Percentiles rank a stretch among this genome's conserved stretches.
Conservation (phyloP, 2,329 filamentous ascomycete species). For the Orbilia blumenaviensis region DNA sequence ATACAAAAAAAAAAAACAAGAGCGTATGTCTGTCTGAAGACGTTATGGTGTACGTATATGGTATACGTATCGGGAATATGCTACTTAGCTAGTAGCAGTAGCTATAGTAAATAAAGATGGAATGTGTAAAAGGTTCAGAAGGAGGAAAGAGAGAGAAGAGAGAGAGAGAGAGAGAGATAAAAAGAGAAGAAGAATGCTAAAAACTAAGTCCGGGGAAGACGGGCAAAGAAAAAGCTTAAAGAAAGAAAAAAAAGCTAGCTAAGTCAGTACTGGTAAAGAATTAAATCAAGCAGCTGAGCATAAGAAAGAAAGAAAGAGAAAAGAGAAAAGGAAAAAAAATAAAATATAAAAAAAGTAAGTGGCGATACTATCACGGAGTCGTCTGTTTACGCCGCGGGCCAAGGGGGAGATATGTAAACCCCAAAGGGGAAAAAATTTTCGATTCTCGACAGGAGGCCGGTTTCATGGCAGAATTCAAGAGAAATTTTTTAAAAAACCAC, state of each 20-base stretch:
- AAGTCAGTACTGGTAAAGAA: no score
- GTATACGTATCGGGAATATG: no score
- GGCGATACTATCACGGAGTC: neutral
- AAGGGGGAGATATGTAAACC: slow-evolving; percentile 39
- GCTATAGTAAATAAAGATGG: slow-evolving; percentile 41
- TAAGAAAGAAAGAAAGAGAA: neutral
- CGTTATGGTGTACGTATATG: neutral
- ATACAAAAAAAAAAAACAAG: no score
- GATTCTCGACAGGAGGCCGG: slow-evolving; percentile 47
- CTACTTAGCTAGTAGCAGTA: no score
- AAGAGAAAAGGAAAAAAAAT: neutral
- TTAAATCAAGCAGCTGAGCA: no score
- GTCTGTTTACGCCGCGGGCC: slow-evolving; percentile 18
- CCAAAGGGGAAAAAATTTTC: slow-evolving; percentile 27
- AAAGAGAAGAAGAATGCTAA: slow-evolving; percentile 13
- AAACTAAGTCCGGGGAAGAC: slow-evolving; percentile 14
- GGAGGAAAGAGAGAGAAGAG: slow-evolving; percentile 11
- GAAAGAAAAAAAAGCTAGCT: slow-evolving; percentile 27
- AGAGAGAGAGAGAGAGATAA: slow-evolving; percentile 17
- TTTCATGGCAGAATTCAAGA: slow-evolving; percentile 36
- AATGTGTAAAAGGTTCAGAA: slow-evolving; percentile 36
- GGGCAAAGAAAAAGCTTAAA: slow-evolving; percentile 22
- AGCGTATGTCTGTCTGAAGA: neutral
- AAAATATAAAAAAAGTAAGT: slow-evolving; percentile 27
- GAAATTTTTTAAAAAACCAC: neutral